Base-by-base conservation (phyloP, 2,329 filamentous ascomycete genomes). In the Coniochaeta sp. region DNA sequence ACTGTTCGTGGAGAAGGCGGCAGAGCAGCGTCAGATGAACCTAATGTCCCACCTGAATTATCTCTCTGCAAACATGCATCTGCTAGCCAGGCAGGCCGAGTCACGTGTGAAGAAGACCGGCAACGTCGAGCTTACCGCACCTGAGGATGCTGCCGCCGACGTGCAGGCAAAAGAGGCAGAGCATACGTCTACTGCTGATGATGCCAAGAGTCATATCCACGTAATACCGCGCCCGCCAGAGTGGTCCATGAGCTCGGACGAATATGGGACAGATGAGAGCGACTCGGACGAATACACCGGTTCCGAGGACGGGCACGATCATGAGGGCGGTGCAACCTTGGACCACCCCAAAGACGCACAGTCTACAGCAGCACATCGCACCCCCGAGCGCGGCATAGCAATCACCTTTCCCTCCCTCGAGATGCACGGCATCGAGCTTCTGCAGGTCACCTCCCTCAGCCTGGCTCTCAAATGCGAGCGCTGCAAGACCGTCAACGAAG, bases 331-430 rank as follows among this genome's bases (percentile, higher is more conserved):
- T 32, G 80, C 69, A 2, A 65, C 70, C 26, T 64, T 79, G 8
- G 68, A 65, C 42, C 40, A 64, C 4, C 61, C 67, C 2, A 55
- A 60, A 3, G 54, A 60, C 7, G 69, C 19, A 22, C 55, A 68
- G 52, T 63, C 71, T 4, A 63, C 72, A 7, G 34, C 54, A 19
- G 34, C 54, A 22, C 70, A 74, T 3, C 74, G 75, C 28, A 76
- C 76, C 1, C 71, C 78, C 1, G 89, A 91, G 67, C 79, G 81
- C 58, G 90, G 90, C 26, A 89, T 90, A n/a, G 84, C 89, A 59
- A 79, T 96, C 8, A 91, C 88, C 0, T 91, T 95, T 66, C 91
- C 91, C 0, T 86, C 82, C 28, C 76, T 95, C 61, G 89, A 93
- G 67, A 81, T 96, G 1, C 82, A 91, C 69, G 84, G 88, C 40